Evolutionary conservation across 208 protist species (phyloP).

Genomic region (Leptomonas pyrrhocoris): DNA sequence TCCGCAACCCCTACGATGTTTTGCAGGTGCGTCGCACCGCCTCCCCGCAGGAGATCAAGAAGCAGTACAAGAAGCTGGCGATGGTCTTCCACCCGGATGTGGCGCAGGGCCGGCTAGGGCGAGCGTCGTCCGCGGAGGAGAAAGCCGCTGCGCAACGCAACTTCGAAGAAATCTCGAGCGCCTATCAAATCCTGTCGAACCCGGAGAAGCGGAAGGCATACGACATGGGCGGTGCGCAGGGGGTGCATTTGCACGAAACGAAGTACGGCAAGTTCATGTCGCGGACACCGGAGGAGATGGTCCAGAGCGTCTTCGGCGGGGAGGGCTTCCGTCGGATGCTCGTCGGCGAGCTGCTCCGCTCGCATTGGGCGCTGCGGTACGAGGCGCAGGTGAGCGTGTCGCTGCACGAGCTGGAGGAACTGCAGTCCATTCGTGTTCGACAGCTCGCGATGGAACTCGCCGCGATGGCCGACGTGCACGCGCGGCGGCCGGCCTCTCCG

Average conservation of each 20-base stretch:
- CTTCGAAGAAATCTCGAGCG: constrained; percentile 75
- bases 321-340: constrained; percentile 66
- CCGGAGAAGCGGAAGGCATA: constrained; percentile 82
- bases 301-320: constrained; percentile 87
- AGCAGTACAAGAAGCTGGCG: constrained; percentile 87
- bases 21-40: constrained; percentile 70
- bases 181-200: constrained; percentile 89
- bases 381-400: constrained; percentile 86
- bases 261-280: constrained; percentile 75
- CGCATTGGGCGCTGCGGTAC: constrained; percentile 80
- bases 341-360: constrained; percentile 73
- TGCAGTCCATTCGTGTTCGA: constrained; percentile 80
- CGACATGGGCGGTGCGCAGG: constrained; percentile 68
- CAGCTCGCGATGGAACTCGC: constrained; percentile 72
- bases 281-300: constrained; percentile 80
- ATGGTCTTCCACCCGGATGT: constrained; percentile 89
- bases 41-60: constrained; percentile 68
- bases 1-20: constrained; percentile 76
- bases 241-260: constrained; percentile 65
- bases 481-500: constrained; percentile 36
- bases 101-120: constrained; percentile 34
- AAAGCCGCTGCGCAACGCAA: constrained; percentile 48
- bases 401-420: constrained; percentile 80
- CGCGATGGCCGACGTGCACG: constrained; percentile 80
- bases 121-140: constrained; percentile 36